These are phyloP conservation scores for Pyracantha coccinea DNA, from an alignment of 331 rosid genomes.

Conservation along the genomic window DNA sequence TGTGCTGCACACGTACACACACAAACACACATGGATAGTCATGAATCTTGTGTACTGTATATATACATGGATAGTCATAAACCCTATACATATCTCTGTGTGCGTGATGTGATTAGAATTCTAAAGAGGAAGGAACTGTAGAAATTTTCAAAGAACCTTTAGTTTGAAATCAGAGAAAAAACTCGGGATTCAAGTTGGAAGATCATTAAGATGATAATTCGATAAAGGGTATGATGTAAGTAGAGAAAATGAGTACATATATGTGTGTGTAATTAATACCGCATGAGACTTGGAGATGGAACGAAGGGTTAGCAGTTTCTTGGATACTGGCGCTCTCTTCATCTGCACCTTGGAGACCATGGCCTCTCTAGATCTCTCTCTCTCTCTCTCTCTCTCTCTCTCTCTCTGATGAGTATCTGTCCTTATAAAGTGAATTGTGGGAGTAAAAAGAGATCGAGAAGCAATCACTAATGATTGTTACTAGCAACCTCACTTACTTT, in stretches of 20 bases:
- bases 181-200: background rate
- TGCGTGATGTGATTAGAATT: background rate
- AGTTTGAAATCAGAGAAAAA: background rate
- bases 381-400: slow-evolving; percentile 15
- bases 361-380: background rate
- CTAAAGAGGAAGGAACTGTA: background rate
- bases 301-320: slow-evolving; percentile 46
- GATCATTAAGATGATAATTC: background rate
- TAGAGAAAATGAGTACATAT: background rate
- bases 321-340: slow-evolving; percentile 32
- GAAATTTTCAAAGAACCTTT: background rate
- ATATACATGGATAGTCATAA: no score
- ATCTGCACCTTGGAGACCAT: slow-evolving; percentile 49
- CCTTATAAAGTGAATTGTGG: background rate
- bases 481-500: background rate
- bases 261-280: slow-evolving; percentile 17
- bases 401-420: background rate
- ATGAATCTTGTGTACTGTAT: background rate
- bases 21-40: background rate
- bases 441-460: background rate
- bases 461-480: background rate
- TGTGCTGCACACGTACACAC: slow-evolving; percentile 18
- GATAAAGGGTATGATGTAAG: background rate
- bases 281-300: slow-evolving; percentile 38
- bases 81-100: background rate